These are phyloP conservation scores for Bassia scoparia DNA, from an alignment of 148 eudicot genomes.

Conservation along the genomic window DNA sequence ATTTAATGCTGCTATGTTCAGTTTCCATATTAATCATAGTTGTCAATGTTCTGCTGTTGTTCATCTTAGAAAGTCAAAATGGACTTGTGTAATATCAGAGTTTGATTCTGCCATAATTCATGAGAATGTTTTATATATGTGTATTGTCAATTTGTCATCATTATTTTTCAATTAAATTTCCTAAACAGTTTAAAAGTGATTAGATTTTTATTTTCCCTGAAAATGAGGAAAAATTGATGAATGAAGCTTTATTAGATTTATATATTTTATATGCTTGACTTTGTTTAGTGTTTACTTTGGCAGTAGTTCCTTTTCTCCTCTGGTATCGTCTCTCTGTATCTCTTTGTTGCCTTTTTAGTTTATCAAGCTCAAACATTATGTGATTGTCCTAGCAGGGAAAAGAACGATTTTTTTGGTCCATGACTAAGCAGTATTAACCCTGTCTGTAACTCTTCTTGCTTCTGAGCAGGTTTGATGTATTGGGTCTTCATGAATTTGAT, in stretches of 20 bases:
- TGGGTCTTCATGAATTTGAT: conserved; percentile 96
- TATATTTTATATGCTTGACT: too few relatives aligned
- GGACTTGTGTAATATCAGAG: not conserved
- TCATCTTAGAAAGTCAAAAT: not conserved
- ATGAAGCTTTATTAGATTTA: too few relatives aligned
- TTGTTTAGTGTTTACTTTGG: too few relatives aligned
- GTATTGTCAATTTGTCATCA: too few relatives aligned
- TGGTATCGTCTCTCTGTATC: not conserved
- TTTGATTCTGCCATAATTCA: not conserved
- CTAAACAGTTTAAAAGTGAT: too few relatives aligned
- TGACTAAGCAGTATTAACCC: not conserved
- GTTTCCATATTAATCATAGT: not conserved
- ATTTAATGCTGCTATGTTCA: conserved; percentile 8
- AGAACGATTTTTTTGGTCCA: not conserved
- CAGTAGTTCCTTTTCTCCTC: not conserved
- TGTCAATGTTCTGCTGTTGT: not conserved
- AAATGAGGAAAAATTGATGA: too few relatives aligned
- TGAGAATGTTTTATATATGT: not conserved
- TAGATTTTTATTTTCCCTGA: too few relatives aligned
- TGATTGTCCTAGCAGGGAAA: not conserved
- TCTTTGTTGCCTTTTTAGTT: not conserved
- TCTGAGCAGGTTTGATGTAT: conserved; percentile 78
- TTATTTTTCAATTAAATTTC: too few relatives aligned
- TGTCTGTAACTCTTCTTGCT: conserved; percentile 15
- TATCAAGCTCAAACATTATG: not conserved